Percentiles rank a stretch among this genome's conserved stretches.
These are phyloP conservation scores for Vaccinium corymbosum DNA, from an alignment of 148 eudicot genomes.

Conservation along the genomic window DNA sequence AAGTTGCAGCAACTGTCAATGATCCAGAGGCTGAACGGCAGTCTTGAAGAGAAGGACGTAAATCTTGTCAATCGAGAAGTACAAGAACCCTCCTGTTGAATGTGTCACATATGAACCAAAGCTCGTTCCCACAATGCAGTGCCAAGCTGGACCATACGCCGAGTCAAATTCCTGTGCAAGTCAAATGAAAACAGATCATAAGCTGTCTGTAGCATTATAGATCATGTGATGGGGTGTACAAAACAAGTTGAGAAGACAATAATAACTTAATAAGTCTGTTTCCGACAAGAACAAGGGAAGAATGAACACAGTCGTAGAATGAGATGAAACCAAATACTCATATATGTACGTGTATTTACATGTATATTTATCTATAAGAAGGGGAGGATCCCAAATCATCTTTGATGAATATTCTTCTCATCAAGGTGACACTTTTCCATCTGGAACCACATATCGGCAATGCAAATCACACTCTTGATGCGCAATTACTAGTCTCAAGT, in stretches of 20 bases:
- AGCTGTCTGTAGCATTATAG: not conserved
- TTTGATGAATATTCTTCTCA: not conserved
- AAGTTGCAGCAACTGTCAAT: constrained; percentile 19
- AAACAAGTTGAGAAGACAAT: not conserved
- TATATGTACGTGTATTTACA: no score
- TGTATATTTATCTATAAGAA: no score
- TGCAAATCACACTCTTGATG: not conserved
- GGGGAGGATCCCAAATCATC: no score
- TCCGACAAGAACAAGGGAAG: not conserved
- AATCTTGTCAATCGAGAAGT: constrained; percentile 64
- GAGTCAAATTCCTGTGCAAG: constrained; percentile 56
- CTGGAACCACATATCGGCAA: not conserved
- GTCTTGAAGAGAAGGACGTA: constrained; percentile 63
- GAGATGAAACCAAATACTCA: no score
- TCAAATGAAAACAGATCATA: not conserved
- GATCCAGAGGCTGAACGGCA: constrained; percentile 51
- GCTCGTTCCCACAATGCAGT: constrained; percentile 67
- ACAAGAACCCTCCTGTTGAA: constrained; percentile 64
- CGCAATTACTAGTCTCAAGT: not conserved
- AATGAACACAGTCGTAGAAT: not conserved
- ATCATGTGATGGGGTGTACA: not conserved
- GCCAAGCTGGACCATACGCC: constrained; percentile 66
- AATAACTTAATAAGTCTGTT: not conserved
- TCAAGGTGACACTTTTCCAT: not conserved
- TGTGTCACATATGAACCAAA: constrained; percentile 70